Conservation (phyloP, 2,329 filamentous ascomycete species). For the Beauveria medogensis region DNA sequence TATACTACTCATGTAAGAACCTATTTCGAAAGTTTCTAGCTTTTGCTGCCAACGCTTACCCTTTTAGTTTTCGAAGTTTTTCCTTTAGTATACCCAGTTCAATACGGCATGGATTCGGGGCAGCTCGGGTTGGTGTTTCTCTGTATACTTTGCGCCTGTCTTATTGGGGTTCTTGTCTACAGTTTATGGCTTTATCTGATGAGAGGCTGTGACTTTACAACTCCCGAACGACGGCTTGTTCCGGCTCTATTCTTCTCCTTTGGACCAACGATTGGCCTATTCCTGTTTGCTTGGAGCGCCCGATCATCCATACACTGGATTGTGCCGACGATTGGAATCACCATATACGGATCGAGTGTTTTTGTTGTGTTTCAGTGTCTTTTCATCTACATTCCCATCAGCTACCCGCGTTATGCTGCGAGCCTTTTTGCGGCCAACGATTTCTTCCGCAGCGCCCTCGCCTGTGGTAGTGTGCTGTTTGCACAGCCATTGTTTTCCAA, state of each 20-base stretch:
- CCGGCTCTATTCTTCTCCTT: constrained; percentile 47
- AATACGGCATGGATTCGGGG: constrained; percentile 52
- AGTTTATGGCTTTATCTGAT: constrained; percentile 42
- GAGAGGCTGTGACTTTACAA: constrained; percentile 42
- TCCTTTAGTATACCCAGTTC: constrained; percentile 51
- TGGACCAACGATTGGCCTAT: constrained; percentile 48
- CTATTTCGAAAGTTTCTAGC: too few relatives aligned
- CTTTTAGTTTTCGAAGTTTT: constrained; percentile 52
- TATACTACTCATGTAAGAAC: constrained; percentile 46
- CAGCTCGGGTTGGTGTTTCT: constrained; percentile 53
- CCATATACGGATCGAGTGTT: constrained; percentile 41
- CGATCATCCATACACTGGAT: constrained; percentile 44
- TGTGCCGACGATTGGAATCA: constrained; percentile 47
- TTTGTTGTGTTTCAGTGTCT: constrained; percentile 53
- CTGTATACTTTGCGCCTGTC: constrained; percentile 48
- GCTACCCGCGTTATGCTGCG: constrained; percentile 49
- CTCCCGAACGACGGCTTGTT: constrained; percentile 44
- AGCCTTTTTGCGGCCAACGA: constrained; percentile 54
- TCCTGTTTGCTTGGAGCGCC: constrained; percentile 53
- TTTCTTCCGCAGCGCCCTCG: constrained; percentile 49
- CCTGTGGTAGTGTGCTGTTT: constrained; percentile 53
- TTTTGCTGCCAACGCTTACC: neutral
- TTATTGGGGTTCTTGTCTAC: constrained; percentile 43
- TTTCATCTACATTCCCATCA: constrained; percentile 52
- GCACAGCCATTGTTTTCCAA: constrained; percentile 50